Evolutionary conservation across 1,139 yeast genomes (phyloP).

Genomic region (Pichia sp.): DNA sequence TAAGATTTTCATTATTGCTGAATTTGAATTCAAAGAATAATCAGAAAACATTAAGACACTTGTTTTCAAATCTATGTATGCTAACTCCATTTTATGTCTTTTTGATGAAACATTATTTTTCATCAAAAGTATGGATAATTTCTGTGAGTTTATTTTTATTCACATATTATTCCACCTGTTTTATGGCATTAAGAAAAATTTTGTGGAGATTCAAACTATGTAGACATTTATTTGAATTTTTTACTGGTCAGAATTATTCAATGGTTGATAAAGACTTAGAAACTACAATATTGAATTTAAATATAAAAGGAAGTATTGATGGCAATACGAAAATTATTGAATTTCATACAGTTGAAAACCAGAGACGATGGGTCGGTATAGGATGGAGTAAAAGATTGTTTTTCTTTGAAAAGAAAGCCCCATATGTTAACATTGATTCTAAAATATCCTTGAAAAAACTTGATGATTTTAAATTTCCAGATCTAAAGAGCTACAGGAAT

Average conservation of each 20-base stretch:
- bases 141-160: conserved; percentile 39
- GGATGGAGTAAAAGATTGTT: conserved; percentile 52
- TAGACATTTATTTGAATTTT: conserved; percentile 32
- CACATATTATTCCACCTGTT: conserved; percentile 52
- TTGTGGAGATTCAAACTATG: conserved; percentile 51
- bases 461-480: conserved; percentile 42
- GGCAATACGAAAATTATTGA: conserved; percentile 40
- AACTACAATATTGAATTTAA: conserved; percentile 7
- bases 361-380: conserved; percentile 56
- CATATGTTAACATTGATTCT: conserved; percentile 43
- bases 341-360: conserved; percentile 50
- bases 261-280: conserved; percentile 20
- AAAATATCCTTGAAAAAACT: conserved; percentile 34
- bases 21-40: background rate
- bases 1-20: conserved; percentile 29
- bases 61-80: conserved; percentile 19
- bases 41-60: background rate
- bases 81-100: conserved; percentile 46
- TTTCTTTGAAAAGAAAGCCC: conserved; percentile 44
- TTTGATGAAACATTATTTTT: conserved; percentile 34
- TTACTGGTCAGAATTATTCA: conserved; percentile 40
- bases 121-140: conserved; percentile 32
- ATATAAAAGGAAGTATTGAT: conserved; percentile 5
- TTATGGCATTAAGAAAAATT: conserved; percentile 43
- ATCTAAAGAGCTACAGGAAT: conserved; percentile 15